A percentile compares a stretch with the other conserved stretches of the same genome.
Conservation (phyloP, 2,329 filamentous ascomycete genomes). For the Lomentospora prolificans region DNA sequence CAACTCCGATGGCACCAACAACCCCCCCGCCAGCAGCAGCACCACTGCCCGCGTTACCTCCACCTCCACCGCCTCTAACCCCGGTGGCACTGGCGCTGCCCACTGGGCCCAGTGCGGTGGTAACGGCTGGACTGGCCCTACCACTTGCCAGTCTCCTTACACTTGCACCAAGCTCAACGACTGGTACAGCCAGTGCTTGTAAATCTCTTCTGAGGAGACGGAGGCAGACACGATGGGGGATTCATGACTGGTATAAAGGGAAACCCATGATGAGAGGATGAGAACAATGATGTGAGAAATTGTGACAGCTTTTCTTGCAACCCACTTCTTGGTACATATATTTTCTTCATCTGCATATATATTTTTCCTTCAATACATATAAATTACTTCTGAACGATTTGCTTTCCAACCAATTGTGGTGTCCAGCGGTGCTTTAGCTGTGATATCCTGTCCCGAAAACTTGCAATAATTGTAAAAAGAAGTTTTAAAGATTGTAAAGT, state of each 20-base stretch:
- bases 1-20: constrained; percentile 1
- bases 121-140: constrained; percentile 12
- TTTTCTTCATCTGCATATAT: neutral
- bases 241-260: neutral
- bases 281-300: neutral
- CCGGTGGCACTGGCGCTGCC: constrained; percentile 3
- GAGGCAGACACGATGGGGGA: neutral
- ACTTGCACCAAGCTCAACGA: constrained; percentile 13
- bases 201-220: neutral
- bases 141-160: constrained; percentile 12
- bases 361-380: neutral
- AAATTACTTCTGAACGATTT: neutral
- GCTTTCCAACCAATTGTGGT: neutral
- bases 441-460: too few species aligned
- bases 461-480: too few species aligned
- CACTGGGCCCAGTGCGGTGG: constrained; percentile 17
- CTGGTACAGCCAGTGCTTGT: constrained; percentile 16
- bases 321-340: constrained; percentile 1
- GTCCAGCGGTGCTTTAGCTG: too few species aligned
- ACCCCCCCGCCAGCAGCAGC: neutral
- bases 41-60: neutral
- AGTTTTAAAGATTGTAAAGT: too few species aligned
- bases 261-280: neutral
- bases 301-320: constrained; percentile 1
- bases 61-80: neutral